Evolutionary conservation across 192 early-diverging fungal species (phyloP).

Genomic region (Backusella westeae): DNA sequence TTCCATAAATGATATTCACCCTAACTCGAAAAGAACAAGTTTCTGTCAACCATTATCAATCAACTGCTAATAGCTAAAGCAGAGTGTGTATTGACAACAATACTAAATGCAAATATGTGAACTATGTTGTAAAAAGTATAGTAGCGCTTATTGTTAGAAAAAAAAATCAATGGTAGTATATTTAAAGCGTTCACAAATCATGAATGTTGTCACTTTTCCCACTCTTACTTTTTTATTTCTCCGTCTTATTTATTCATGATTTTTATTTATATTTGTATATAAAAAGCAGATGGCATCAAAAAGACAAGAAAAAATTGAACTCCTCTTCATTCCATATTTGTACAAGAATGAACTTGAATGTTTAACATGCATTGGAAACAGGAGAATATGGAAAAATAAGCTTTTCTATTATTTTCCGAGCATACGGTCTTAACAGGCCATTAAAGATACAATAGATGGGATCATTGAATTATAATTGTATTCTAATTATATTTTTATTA

Average conservation of each 20-base stretch:
- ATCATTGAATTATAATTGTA: not conserved
- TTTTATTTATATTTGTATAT: not conserved
- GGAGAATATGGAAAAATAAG: not conserved
- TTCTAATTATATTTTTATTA: not conserved
- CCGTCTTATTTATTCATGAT: not conserved
- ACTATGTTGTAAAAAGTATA: not conserved
- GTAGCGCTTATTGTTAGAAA: not conserved
- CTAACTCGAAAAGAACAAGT: not conserved
- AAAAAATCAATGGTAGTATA: not conserved
- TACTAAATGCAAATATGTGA: not conserved
- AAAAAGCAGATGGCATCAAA: not conserved
- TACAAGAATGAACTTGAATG: not conserved
- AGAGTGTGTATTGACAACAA: not conserved
- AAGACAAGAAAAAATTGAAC: not conserved
- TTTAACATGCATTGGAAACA: not conserved
- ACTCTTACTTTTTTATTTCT: not conserved
- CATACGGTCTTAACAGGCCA: not conserved
- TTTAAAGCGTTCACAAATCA: not conserved
- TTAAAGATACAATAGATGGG: not conserved
- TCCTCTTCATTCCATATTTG: not conserved
- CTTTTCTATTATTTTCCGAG: not conserved
- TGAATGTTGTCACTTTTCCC: not conserved
- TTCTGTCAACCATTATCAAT: not conserved
- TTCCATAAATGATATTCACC: not conserved
- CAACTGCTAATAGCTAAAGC: not conserved